A percentile compares a stretch with the other conserved stretches of the same genome.
Evolutionary conservation across 2,329 filamentous ascomycete genomes (phyloP).

Genomic region (Curvularia lunata): DNA sequence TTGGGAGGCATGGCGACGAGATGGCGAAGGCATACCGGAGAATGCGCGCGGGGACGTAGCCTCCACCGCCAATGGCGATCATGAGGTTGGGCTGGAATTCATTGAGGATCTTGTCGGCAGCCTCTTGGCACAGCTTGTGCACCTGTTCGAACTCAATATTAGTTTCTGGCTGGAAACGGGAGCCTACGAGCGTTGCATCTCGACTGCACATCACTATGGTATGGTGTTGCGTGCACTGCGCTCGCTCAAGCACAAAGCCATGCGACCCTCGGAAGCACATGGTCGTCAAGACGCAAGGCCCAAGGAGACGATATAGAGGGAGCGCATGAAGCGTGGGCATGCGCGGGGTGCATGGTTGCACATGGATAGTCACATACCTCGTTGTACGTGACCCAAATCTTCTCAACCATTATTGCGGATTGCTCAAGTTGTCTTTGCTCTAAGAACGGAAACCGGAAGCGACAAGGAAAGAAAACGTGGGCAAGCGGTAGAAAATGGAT

Average conservation of each 20-base stretch:
- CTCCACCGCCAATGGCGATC: slow-evolving; percentile 97
- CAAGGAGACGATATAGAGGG: slow-evolving; percentile 9
- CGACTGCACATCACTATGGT: not conserved
- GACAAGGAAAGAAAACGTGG: not conserved
- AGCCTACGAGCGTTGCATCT: not conserved
- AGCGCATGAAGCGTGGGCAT: slow-evolving; percentile 10
- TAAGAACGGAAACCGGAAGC: not conserved
- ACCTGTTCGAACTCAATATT: slow-evolving; percentile 63
- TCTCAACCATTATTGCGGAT: slow-evolving; percentile 48
- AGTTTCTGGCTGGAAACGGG: slow-evolving; percentile 8
- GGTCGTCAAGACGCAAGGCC: not conserved
- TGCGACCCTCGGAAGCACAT: not conserved
- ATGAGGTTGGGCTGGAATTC: slow-evolving; percentile 93
- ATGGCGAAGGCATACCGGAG: slow-evolving; percentile 64
- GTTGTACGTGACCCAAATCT: slow-evolving; percentile 54
- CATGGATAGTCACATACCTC: slow-evolving; percentile 44
- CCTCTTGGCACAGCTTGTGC: slow-evolving; percentile 93
- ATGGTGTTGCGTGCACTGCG: not conserved
- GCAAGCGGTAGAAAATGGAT: slow-evolving; percentile 2
- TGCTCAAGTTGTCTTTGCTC: slow-evolving; percentile 3
- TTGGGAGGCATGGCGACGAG: not conserved
- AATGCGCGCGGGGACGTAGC: slow-evolving; percentile 96
- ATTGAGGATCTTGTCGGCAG: slow-evolving; percentile 79
- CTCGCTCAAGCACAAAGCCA: not conserved
- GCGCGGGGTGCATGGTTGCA: slow-evolving; percentile 14